Conservation (phyloP, 345 rosid genomes). For the Sisymbrium irio region DNA sequence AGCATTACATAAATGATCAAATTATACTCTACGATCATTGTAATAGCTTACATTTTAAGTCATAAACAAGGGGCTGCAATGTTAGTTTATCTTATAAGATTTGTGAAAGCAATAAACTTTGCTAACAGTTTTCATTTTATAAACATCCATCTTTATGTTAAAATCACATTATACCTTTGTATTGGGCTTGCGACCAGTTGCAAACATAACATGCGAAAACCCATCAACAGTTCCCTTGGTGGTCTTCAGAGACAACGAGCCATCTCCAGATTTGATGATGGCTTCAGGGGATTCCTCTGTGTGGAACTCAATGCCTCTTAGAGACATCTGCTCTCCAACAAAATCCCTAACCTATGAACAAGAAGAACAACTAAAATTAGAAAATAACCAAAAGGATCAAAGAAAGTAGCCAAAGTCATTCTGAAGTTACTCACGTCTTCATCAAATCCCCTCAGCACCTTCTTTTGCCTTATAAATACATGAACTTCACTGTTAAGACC, state of each 20-base stretch:
- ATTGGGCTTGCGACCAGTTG: conserved; percentile 90
- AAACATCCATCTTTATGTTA: not conserved
- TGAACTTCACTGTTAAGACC: conserved; percentile 82
- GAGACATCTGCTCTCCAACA: conserved; percentile 81
- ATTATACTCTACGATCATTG: conserved; percentile 1
- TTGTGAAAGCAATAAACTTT: not conserved
- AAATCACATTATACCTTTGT: conserved; percentile 60
- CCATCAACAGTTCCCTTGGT: conserved; percentile 82
- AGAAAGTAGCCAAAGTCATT: not conserved
- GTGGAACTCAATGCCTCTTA: conserved; percentile 90
- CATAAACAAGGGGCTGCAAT: not conserved
- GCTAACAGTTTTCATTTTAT: not conserved
- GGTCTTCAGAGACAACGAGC: conserved; percentile 78
- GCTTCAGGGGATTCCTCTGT: conserved; percentile 87
- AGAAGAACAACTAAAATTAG: not conserved
- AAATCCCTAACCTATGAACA: conserved; percentile 76
- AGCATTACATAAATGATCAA: conserved; percentile 19
- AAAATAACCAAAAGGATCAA: not conserved
- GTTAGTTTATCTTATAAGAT: not conserved
- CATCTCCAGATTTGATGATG: conserved; percentile 69
- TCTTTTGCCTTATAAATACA: conserved; percentile 88
- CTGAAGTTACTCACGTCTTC: conserved; percentile 62
- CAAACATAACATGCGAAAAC: conserved; percentile 95
- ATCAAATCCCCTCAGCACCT: conserved; percentile 90
- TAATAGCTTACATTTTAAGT: not conserved